Evolutionary conservation across 805 yeast species (phyloP), one percentile per base, ranked within the genome.

Genomic region (Wickerhamiella kurtzmanii): DNA sequence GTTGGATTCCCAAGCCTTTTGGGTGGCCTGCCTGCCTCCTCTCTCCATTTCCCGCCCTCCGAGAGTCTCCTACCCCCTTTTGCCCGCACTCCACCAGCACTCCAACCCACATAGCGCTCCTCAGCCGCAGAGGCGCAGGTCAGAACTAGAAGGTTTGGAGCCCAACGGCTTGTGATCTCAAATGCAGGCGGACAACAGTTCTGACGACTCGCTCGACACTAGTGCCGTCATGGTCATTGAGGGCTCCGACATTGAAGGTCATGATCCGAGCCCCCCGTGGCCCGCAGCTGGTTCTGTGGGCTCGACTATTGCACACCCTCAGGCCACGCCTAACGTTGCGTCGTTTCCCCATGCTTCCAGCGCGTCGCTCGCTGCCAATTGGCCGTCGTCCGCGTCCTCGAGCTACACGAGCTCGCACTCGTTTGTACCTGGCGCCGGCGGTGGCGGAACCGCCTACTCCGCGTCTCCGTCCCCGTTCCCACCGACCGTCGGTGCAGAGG

Each of bases 221-320:
- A 48, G 48, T 13, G 45, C 50, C 42, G 59, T 59, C 13, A 57
- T 54, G 46, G 56, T 57, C 15, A 53, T 57, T 22, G 60, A 57
- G 37, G 60, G 59, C 22, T 45, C 57, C 3, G 54, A 48, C 13
- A 22, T 55, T 17, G 58, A 50, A 3, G 55, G 51, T 16, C 11
- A 13, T 37, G 48, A 37, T 32, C 46, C 45, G 21, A 16, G 22
- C 35, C 28, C 43, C 19, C 36, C 13, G 36, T 41, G 41, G 41
- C 41, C 41, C 11, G 32, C 32, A 6, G 6, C 3, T 51, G 47
- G 13, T 48, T 48, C 46, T 32, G 50, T 17, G 52, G 32, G 18
- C 46, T 48, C 22, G 45, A 52, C 37, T 48, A 51, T 45, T 51
- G 53, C 45, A 44, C 55, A 8, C 42, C 51, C 17, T 49, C 53